These are phyloP conservation scores for Lachancea thermotolerans DNA, from an alignment of 805 yeast species.

Conservation along the genomic window DNA sequence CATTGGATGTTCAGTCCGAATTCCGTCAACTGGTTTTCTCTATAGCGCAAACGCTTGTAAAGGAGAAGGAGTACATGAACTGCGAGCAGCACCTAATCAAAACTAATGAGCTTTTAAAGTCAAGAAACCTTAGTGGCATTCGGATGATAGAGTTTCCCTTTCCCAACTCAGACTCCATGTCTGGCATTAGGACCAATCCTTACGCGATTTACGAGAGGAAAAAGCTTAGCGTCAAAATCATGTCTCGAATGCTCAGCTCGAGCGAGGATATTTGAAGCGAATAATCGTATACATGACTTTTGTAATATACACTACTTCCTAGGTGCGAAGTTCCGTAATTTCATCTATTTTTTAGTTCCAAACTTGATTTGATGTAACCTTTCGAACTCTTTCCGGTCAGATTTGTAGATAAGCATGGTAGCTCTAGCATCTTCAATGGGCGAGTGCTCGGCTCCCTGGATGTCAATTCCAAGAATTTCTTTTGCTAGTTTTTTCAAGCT, in stretches of 20 bases:
- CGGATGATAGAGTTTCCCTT: conserved; percentile 11
- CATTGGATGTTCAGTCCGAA: conserved; percentile 27
- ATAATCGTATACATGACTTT: background rate
- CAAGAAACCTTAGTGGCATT: conserved; percentile 19
- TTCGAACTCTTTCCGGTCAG: conserved; percentile 58
- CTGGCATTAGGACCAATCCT: conserved; percentile 13
- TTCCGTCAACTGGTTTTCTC: conserved; percentile 32
- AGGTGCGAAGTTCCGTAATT: background rate
- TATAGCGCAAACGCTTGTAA: conserved; percentile 26
- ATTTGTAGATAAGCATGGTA: conserved; percentile 72
- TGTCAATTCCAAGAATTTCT: conserved; percentile 49
- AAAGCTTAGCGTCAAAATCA: conserved; percentile 14
- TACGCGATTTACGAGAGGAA: conserved; percentile 21
- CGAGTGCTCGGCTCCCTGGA: conserved; percentile 73
- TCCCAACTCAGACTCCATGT: conserved; percentile 8
- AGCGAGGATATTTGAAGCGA: background rate
- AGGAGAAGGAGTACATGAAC: conserved; percentile 27
- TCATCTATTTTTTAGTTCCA: conserved; percentile 3
- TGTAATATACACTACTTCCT: background rate
- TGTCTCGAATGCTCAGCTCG: conserved; percentile 17
- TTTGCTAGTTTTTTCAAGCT: conserved; percentile 57
- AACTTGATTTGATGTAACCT: conserved; percentile 24
- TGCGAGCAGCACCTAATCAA: conserved; percentile 17
- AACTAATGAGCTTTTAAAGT: conserved; percentile 19
- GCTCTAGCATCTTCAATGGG: conserved; percentile 89